Percentiles rank a stretch among this genome's conserved stretches.
phyloP scores from a whole-genome alignment of 108 stramenopile genomes.

The Skeletonema grethae region DNA sequence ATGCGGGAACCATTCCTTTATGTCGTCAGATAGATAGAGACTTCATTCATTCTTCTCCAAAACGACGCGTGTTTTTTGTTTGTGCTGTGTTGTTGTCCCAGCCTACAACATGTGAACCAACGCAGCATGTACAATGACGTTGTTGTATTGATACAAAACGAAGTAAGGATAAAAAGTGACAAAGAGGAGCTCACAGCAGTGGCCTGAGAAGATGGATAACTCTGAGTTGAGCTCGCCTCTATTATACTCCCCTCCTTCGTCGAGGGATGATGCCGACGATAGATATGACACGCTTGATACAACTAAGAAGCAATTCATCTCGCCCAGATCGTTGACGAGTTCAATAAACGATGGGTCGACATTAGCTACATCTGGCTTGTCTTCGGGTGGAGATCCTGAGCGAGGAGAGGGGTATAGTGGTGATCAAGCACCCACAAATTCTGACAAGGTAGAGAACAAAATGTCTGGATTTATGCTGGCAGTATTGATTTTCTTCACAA shows the following conservation, averaged over 20 bases:
- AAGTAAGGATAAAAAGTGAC: too few relatives aligned
- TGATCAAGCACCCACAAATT: not conserved
- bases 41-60: too few relatives aligned
- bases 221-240: not conserved
- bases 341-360: not conserved
- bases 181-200: not conserved
- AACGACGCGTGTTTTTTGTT: too few relatives aligned
- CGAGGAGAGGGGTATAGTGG: not conserved
- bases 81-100: too few relatives aligned
- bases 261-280: not conserved
- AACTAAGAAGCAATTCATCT: not conserved
- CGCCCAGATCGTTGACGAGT: not conserved
- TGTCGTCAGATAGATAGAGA: too few relatives aligned
- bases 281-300: not conserved
- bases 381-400: not conserved
- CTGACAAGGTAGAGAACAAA: not conserved
- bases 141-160: too few relatives aligned
- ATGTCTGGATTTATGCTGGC: conserved; percentile 22
- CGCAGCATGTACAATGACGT: too few relatives aligned
- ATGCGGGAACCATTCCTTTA: not conserved
- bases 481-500: conserved; percentile 38
- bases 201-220: not conserved
- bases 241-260: not conserved
- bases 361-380: not conserved
- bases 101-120: too few relatives aligned